Evolutionary conservation across 2,329 filamentous ascomycete species (phyloP).

Genomic region (Zymoseptoria crescenta): DNA sequence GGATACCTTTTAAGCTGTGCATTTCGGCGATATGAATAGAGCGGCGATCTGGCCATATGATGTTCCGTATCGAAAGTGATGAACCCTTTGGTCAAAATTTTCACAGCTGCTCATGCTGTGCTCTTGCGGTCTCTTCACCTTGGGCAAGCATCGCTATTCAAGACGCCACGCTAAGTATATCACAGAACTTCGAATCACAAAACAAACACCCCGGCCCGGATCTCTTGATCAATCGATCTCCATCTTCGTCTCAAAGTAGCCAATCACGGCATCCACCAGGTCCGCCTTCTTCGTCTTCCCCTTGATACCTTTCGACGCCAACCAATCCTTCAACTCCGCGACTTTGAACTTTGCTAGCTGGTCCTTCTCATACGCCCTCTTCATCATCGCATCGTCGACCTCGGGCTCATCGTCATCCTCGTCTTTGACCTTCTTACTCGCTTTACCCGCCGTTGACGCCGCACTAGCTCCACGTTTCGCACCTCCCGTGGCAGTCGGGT

Average conservation of each 20-base stretch:
- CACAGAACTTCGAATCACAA: neutral
- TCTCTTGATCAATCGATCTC: constrained; percentile 18
- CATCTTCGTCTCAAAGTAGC: constrained; percentile 32
- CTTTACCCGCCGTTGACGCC: constrained; percentile 20
- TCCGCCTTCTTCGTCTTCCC: constrained; percentile 27
- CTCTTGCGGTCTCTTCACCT: neutral
- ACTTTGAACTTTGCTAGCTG: constrained; percentile 35
- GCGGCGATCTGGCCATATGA: neutral
- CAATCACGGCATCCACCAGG: constrained; percentile 29
- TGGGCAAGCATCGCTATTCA: neutral
- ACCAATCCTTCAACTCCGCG: constrained; percentile 28
- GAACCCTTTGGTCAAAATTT: too few species aligned
- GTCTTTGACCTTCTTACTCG: constrained; percentile 41
- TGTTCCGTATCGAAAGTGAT: neutral
- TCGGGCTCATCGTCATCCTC: constrained; percentile 26
- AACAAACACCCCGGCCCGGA: neutral
- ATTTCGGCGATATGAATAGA: neutral
- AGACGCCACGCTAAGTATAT: neutral
- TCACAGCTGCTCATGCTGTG: neutral
- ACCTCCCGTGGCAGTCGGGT: constrained; percentile 34
- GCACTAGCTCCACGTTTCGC: constrained; percentile 37
- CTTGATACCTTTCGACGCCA: constrained; percentile 22
- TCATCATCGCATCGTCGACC: constrained; percentile 39
- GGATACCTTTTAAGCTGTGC: neutral
- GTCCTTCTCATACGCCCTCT: constrained; percentile 35